phyloP scores from a whole-genome alignment of 164 flowering plant genomes.

The Echeveria elegans region DNA sequence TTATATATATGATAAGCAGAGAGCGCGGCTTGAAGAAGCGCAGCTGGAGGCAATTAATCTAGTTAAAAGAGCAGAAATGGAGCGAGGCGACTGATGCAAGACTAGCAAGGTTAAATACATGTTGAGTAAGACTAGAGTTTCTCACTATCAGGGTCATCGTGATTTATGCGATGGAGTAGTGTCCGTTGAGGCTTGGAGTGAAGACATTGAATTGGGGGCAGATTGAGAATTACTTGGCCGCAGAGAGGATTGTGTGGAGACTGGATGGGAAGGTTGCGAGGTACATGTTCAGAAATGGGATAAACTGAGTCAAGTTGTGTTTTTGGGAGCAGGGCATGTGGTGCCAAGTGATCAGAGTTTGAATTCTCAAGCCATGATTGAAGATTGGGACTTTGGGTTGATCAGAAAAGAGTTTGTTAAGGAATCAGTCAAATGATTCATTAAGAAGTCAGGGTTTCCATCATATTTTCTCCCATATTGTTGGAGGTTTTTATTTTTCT shows the following conservation, averaged over 20 bases:
- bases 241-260: conserved; percentile 61
- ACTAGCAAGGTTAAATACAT: conserved; percentile 56
- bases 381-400: no score
- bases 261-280: conserved; percentile 53
- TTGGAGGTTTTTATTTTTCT: no score
- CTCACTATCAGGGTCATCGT: conserved; percentile 41
- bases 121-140: conserved; percentile 39
- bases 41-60: conserved; percentile 23
- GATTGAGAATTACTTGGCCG: conserved; percentile 29
- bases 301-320: conserved; percentile 52
- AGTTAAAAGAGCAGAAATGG: conserved; percentile 26
- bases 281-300: conserved; percentile 74
- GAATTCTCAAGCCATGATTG: conserved; percentile 67
- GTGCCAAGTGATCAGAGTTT: conserved; percentile 68
- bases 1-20: conserved; percentile 62
- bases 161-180: conserved; percentile 68
- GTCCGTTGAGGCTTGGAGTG: conserved; percentile 65
- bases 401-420: no score
- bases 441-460: no score
- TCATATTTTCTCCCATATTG: no score
- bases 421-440: no score
- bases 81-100: conserved; percentile 41
- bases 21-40: conserved; percentile 23
- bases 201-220: conserved; percentile 60
- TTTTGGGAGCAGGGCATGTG: conserved; percentile 74